Conservation (phyloP, 306 rosid species). For the Lupinus albus region DNA sequence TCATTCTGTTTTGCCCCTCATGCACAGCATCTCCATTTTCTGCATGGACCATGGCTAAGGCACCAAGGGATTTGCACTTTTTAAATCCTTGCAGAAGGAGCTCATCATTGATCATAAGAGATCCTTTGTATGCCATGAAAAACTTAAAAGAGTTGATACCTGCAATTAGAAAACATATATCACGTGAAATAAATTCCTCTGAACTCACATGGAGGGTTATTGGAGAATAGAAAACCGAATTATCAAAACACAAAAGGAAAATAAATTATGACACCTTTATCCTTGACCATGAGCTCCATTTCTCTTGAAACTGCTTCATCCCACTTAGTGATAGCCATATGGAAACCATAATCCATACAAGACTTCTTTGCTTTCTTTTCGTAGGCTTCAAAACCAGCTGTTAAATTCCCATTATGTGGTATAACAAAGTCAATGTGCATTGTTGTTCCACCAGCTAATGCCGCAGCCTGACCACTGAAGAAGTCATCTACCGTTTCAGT, state of each 20-base stretch:
- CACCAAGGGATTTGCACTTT: conserved; percentile 94
- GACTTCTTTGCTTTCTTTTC: conserved; percentile 73
- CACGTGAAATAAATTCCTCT: conserved; percentile 22
- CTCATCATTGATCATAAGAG: conserved; percentile 83
- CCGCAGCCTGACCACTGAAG: conserved; percentile 97
- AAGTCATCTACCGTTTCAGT: conserved; percentile 70
- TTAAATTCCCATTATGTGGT: conserved; percentile 73
- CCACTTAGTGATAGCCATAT: conserved; percentile 97
- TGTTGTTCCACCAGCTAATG: conserved; percentile 97
- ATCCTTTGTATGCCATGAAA: conserved; percentile 92
- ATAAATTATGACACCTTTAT: conserved; percentile 74
- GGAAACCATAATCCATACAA: conserved; percentile 97
- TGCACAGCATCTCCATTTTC: conserved; percentile 93
- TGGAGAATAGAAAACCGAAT: background rate
- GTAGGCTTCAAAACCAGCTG: conserved; percentile 77
- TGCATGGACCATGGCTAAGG: conserved; percentile 98
- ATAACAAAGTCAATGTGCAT: conserved; percentile 94
- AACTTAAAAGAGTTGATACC: conserved; percentile 97
- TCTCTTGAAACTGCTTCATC: conserved; percentile 76
- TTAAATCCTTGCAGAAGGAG: conserved; percentile 81
- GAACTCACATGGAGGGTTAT: conserved; percentile 17
- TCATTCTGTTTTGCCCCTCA: conserved; percentile 90
- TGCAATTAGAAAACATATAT: conserved; percentile 39
- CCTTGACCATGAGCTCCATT: conserved; percentile 85
- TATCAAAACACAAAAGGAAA: conserved; percentile 28